These are phyloP conservation scores for Lenzites betulinus DNA, from an alignment of 768 basidiomycete genomes.

Conservation along the genomic window DNA sequence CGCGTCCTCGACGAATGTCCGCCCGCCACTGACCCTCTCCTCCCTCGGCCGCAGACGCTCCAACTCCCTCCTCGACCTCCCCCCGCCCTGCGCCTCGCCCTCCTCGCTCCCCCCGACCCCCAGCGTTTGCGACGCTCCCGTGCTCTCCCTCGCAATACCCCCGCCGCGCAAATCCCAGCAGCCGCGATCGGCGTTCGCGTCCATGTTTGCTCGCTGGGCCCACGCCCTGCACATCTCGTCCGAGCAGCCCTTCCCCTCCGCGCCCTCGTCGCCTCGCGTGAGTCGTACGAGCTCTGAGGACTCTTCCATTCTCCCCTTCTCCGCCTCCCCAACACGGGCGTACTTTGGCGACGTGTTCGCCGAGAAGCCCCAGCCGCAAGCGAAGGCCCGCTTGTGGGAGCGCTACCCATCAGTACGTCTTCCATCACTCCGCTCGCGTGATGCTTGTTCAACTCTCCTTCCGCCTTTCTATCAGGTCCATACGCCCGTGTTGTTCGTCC, in stretches of 20 bases:
- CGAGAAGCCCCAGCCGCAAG: constrained; percentile 37
- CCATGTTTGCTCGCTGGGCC: constrained; percentile 52
- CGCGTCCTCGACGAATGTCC: constrained; percentile 61
- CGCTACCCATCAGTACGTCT: constrained; percentile 40
- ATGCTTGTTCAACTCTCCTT: constrained; percentile 13
- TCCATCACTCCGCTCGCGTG: constrained; percentile 18
- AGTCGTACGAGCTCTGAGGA: constrained; percentile 42
- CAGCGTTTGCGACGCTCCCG: constrained; percentile 9
- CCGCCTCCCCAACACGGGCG: constrained; percentile 49
- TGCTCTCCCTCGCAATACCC: constrained; percentile 40
- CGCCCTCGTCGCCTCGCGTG: constrained; percentile 49
- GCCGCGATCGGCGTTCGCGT: constrained; percentile 35
- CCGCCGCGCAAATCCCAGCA: constrained; percentile 13
- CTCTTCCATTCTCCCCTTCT: constrained; percentile 52
- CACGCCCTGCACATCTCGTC: constrained; percentile 51
- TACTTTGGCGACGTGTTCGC: constrained; percentile 47
- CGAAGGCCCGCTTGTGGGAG: constrained; percentile 44
- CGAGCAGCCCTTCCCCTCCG: constrained; percentile 43
- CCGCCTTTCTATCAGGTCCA: constrained; percentile 41
- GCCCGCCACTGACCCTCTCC: constrained; percentile 51
- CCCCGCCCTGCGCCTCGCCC: constrained; percentile 29
- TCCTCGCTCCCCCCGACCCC: constrained; percentile 16
- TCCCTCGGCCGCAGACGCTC: constrained; percentile 47
- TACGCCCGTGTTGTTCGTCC: constrained; percentile 66
- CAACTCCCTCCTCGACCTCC: constrained; percentile 30